Evolutionary conservation across 2,329 filamentous ascomycete species (phyloP), one percentile per base, ranked within the genome.

Genomic region (Colletotrichum sp.): DNA sequence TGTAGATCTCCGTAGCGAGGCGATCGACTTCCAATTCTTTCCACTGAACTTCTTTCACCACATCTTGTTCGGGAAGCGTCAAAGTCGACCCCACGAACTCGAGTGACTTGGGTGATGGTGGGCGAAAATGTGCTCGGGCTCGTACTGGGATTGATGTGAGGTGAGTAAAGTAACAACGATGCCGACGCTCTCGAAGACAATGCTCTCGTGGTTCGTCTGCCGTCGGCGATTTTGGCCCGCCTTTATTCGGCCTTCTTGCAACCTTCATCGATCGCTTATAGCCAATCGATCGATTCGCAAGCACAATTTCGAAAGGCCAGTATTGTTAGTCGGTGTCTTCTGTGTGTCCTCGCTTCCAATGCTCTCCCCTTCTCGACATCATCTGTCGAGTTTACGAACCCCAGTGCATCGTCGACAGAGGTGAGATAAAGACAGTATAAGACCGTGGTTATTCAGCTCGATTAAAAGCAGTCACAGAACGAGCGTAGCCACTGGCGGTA

Each of bases 181-280:
- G 11, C 19, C 44, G 6, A 48, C 11, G n/a, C n/a, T 48, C 6
- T 48, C n/a, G 11, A 22, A 48, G 44, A 48, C 11, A 8, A 22
- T 22, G 11, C 44, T 13, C n/a, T 48, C 44, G n/a, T 0, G 11
- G 44, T 0, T 13, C 0, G 44, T 48, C n/a, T 48, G 0, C n/a
- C 44, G 19, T 48, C 44, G 19, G 44, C 11, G 6, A 44, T 11
- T 19, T 44, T 19, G 39, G 11, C 8, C 6, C 19, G 39, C 39
- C 9, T 44, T n/a, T n/a, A 6, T 44, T 44, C 39, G 19, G 39
- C 5, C 5, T 44, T n/a, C 19, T 44, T 3, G 1, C 0, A 2
- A n/a, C 19, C 19, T n/a, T 44, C 9, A 6, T n/a, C 9, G 39
- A 44, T 44, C 19, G 44, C n/a, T 4, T 8, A 12, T 22, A 7